Percentiles rank a stretch among this genome's conserved stretches.
These are phyloP conservation scores for Metschnikowia orientalis DNA, from an alignment of 805 yeast genomes.

Conservation along the genomic window DNA sequence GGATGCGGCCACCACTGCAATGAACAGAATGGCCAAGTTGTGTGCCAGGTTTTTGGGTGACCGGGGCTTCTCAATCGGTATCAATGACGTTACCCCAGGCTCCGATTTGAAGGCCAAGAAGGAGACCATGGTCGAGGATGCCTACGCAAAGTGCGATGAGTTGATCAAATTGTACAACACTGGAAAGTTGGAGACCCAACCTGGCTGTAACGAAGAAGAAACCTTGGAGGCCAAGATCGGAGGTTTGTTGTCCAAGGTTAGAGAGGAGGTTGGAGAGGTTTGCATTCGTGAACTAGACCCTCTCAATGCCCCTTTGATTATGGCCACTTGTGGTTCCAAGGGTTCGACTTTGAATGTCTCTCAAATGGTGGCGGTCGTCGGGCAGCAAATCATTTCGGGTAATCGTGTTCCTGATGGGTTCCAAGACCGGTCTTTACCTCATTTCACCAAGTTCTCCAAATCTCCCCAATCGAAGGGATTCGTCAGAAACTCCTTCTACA, in stretches of 20 bases:
- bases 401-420: constrained; percentile 99
- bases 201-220: constrained; percentile 98
- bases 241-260: constrained; percentile 90
- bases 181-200: constrained; percentile 94
- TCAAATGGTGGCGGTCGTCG: constrained; percentile 99
- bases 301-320: constrained; percentile 91
- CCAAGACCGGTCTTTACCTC: constrained; percentile 97
- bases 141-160: constrained; percentile 88
- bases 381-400: constrained; percentile 98
- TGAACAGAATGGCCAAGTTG: constrained; percentile 99
- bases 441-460: constrained; percentile 90
- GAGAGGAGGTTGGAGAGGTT: constrained; percentile 98
- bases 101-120: constrained; percentile 66
- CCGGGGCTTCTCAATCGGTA: constrained; percentile 96
- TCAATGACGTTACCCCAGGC: constrained; percentile 95
- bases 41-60: constrained; percentile 95
- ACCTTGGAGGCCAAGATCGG: constrained; percentile 97
- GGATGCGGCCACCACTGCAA: constrained; percentile 88
- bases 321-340: constrained; percentile 99
- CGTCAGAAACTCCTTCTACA: constrained; percentile 91
- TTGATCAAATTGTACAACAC: constrained; percentile 70
- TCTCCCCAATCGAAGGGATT: constrained; percentile 98
- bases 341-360: constrained; percentile 98
- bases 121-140: constrained; percentile 84
- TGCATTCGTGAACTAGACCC: constrained; percentile 89